Base-by-base conservation (phyloP, 2,329 filamentous ascomycete genomes). In the Fusarium subtropicale region DNA sequence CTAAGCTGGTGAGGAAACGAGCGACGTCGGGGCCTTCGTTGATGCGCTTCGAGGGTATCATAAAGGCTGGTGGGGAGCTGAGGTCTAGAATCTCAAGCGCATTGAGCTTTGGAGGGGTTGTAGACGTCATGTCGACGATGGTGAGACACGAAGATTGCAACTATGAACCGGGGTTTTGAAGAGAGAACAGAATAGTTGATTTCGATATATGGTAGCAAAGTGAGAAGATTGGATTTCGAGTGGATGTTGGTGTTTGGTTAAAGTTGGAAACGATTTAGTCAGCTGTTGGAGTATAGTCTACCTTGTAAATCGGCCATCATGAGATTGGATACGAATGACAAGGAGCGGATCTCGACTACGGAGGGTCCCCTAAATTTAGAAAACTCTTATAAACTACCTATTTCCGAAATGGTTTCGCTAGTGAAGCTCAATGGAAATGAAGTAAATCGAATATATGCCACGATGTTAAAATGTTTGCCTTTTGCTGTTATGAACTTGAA, bases 1-100 rank as follows among this genome's bases (percentile, higher is more conserved):
- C 96, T 71, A 87, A 88, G 50, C 92, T 94, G 11, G 86, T 87
- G 55, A 97, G 87, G 79, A 98, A 99, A 67, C 86, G 87, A 22
- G 87, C 79, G 56, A 99, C 92, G 84, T 98, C 94, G 63, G 90
- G 83, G 59, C 91, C 91, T 74, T 96, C 92, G 80, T 97, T 86
- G 81, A 99, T 99, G 75, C 86, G 86, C 80, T 98, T 99, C 59
- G 78, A 77, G 0, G 96, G 96, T 42, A 83, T 81, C 54, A 83
- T 76, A 79, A 97, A 97, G 30, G 67, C 75, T 33, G 83, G 78
- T 22, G 76, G 67, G n/a, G 80, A 78, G 20, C 79, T 77, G 20
- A 79, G 75, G 75, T 88, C 83, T 48, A 92, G 80, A n/a, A 82
- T 68, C 60, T 81, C 78, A 42, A 88, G 81, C 60, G 78, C 76